phyloP scores from a whole-genome alignment of 257 asterid genomes.

The Solanum stenotomum region DNA sequence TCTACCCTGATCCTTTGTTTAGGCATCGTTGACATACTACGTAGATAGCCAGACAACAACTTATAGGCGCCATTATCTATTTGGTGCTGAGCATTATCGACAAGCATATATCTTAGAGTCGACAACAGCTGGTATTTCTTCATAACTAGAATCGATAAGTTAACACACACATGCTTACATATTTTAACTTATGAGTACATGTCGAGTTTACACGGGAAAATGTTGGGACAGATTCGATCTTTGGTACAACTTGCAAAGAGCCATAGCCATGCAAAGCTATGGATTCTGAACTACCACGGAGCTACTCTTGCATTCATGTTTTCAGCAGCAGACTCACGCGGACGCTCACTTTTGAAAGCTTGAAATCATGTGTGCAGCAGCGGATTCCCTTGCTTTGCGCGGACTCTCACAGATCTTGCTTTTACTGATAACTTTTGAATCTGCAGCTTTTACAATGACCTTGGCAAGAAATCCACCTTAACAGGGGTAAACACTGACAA shows the following conservation, averaged over 20 bases:
- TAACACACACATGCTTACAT: background rate
- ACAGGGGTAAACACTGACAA: background rate
- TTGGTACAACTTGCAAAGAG: background rate
- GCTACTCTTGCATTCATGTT: background rate
- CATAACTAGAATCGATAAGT: background rate
- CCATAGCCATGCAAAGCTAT: background rate
- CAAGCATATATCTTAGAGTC: background rate
- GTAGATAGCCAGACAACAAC: background rate
- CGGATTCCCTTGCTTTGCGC: constrained; percentile 5
- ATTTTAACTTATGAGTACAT: background rate
- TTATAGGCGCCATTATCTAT: background rate
- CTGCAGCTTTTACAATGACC: constrained; percentile 6
- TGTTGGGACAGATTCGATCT: background rate
- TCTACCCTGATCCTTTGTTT: background rate
- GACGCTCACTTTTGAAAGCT: background rate
- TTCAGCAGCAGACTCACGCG: constrained; percentile 2
- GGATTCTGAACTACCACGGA: background rate
- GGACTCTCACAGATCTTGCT: background rate
- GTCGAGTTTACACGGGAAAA: background rate
- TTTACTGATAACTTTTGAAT: background rate
- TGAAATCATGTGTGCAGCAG: constrained; percentile 6
- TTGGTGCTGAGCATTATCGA: background rate
- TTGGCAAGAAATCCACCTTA: constrained; percentile 6
- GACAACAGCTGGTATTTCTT: background rate
- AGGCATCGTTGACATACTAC: background rate